Evolutionary conservation across 495 filamentous ascomycete species (phyloP).

Genomic region (Pseudomonodictys pantanalensis): DNA sequence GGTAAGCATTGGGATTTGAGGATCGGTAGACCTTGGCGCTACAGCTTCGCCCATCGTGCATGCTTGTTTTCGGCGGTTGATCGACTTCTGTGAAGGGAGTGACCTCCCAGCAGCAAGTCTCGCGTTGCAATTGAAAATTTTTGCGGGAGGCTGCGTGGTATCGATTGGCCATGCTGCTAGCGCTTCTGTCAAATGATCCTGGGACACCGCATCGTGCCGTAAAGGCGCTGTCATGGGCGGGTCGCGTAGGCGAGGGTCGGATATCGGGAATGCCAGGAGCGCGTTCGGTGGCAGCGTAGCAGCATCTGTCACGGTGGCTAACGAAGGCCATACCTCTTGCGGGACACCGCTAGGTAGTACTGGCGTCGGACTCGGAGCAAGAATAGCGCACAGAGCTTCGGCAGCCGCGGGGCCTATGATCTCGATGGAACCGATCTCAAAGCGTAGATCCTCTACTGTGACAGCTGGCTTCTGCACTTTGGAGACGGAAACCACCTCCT

Average conservation of each 20-base stretch:
- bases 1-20: constrained; percentile 75
- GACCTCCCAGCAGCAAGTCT: constrained; percentile 60
- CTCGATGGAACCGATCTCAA: constrained; percentile 92
- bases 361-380: constrained; percentile 54
- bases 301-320: constrained; percentile 71
- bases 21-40: constrained; percentile 62
- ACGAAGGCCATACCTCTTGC: constrained; percentile 56
- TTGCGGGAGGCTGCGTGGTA: constrained; percentile 49
- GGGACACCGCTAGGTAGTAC: constrained; percentile 41
- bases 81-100: constrained; percentile 76
- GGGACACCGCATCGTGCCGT: constrained; percentile 43
- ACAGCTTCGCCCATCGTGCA: constrained; percentile 64
- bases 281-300: constrained; percentile 70
- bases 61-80: constrained; percentile 78
- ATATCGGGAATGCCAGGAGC: constrained; percentile 67
- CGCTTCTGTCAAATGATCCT: constrained; percentile 54
- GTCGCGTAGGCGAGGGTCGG: constrained; percentile 76
- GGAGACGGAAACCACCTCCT: constrained; percentile 64
- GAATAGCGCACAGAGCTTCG: constrained; percentile 69
- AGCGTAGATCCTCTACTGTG: constrained; percentile 83
- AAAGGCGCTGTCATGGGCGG: constrained; percentile 54
- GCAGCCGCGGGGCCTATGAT: constrained; percentile 79
- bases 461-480: constrained; percentile 71
- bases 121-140: constrained; percentile 65
- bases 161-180: constrained; percentile 73